Evolutionary conservation across 2,329 filamentous ascomycete genomes (phyloP).

Genomic region (Penicillium vulpinum): DNA sequence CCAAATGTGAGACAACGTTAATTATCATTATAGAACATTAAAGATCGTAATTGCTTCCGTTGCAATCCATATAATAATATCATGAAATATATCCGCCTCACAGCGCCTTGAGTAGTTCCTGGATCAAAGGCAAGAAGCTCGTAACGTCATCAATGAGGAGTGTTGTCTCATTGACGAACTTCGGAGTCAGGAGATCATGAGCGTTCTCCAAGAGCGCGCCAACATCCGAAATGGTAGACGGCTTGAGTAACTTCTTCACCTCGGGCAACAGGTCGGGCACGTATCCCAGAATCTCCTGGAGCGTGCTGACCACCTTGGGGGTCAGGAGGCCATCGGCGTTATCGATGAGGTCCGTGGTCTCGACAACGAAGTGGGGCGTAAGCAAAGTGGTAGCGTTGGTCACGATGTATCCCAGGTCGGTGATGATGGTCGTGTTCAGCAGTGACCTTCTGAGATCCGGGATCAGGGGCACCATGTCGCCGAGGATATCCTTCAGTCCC

Average conservation of each 20-base stretch:
- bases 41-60: constrained; percentile 7
- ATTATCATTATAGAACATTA: constrained; percentile 15
- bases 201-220: constrained; percentile 29
- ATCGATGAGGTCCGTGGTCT: constrained; percentile 30
- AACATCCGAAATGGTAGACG: constrained; percentile 26
- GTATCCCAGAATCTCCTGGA: constrained; percentile 27
- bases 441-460: constrained; percentile 24
- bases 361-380: constrained; percentile 33
- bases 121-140: constrained; percentile 19
- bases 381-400: constrained; percentile 34
- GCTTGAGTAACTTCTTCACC: constrained; percentile 29
- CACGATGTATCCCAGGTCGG: constrained; percentile 31
- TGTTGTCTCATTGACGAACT: constrained; percentile 30
- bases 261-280: constrained; percentile 32
- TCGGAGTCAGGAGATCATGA: constrained; percentile 26
- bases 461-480: constrained; percentile 21
- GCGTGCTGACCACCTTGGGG: constrained; percentile 27
- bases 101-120: constrained; percentile 21
- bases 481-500: constrained; percentile 25
- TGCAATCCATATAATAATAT: constrained; percentile 9
- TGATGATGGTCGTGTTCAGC: constrained; percentile 28
- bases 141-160: constrained; percentile 23
- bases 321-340: constrained; percentile 32
- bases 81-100: constrained; percentile 10
- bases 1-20: constrained; percentile 1